These are phyloP conservation scores for Fraxinus americana DNA, from an alignment of 257 asterid genomes.

Conservation along the genomic window DNA sequence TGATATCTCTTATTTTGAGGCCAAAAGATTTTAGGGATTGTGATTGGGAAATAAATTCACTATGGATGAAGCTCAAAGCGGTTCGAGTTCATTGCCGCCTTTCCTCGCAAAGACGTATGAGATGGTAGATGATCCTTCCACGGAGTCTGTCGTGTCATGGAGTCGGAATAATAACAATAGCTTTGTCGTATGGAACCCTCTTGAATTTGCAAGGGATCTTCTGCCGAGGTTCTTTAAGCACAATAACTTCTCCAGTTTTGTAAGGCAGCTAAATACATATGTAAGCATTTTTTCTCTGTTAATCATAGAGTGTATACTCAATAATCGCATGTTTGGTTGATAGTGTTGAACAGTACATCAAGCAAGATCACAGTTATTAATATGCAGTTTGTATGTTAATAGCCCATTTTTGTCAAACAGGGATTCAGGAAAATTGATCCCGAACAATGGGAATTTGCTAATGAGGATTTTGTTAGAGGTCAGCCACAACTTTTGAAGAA, in stretches of 20 bases:
- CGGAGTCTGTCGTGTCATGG: slow-evolving; percentile 76
- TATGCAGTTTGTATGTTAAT: slow-evolving; percentile 1
- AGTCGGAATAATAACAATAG: slow-evolving; percentile 58
- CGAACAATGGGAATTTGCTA: slow-evolving; percentile 90
- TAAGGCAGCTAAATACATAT: slow-evolving; percentile 90
- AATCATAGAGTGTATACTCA: not conserved
- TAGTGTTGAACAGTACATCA: not conserved
- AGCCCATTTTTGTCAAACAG: slow-evolving; percentile 35
- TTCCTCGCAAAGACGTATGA: slow-evolving; percentile 85
- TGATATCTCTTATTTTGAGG: slow-evolving; percentile 8
- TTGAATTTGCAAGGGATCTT: slow-evolving; percentile 67
- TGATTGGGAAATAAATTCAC: slow-evolving; percentile 17
- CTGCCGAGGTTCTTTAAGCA: slow-evolving; percentile 87
- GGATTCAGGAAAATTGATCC: slow-evolving; percentile 92
- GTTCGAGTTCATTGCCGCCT: slow-evolving; percentile 73
- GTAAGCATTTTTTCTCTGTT: slow-evolving; percentile 41
- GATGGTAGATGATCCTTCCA: slow-evolving; percentile 82
- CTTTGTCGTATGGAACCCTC: slow-evolving; percentile 82
- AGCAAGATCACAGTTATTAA: not conserved
- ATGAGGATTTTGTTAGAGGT: slow-evolving; percentile 76
- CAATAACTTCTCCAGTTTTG: slow-evolving; percentile 88
- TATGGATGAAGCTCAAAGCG: slow-evolving; percentile 75
- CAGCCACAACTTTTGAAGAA: slow-evolving; percentile 78
- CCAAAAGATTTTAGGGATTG: slow-evolving; percentile 12
- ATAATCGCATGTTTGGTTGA: not conserved